These are phyloP conservation scores for Penicillium crystallinum DNA, from an alignment of 495 filamentous ascomycete genomes.

Conservation along the genomic window DNA sequence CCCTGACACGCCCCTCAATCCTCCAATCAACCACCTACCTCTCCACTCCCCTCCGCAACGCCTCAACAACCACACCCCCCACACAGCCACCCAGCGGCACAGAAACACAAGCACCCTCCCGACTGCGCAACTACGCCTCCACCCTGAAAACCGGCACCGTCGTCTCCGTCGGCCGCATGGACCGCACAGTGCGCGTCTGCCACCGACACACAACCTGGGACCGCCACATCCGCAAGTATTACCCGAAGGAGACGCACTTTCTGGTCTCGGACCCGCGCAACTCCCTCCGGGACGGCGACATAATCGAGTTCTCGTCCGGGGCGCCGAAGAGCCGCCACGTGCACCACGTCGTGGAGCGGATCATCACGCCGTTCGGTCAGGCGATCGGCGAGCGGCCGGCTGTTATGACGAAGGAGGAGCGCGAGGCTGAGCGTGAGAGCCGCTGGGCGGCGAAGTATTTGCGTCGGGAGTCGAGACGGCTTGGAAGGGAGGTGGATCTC, in stretches of 20 bases:
- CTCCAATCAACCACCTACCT: slow-evolving; percentile 16
- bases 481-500: slow-evolving; percentile 22
- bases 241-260: slow-evolving; percentile 35
- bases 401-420: slow-evolving; percentile 59
- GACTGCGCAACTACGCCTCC: slow-evolving; percentile 38
- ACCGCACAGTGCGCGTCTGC: slow-evolving; percentile 38
- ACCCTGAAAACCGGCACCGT: slow-evolving; percentile 40
- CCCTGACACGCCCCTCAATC: slow-evolving; percentile 20
- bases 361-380: slow-evolving; percentile 66
- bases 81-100: slow-evolving; percentile 9
- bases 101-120: slow-evolving; percentile 22
- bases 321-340: slow-evolving; percentile 60
- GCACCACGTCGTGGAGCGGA: slow-evolving; percentile 70
- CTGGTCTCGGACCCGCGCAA: slow-evolving; percentile 73
- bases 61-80: slow-evolving; percentile 15
- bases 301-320: slow-evolving; percentile 70
- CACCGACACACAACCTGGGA: slow-evolving; percentile 37
- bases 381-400: slow-evolving; percentile 58
- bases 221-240: slow-evolving; percentile 36
- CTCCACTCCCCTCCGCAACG: slow-evolving; percentile 11
- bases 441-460: slow-evolving; percentile 47
- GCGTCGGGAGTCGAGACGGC: slow-evolving; percentile 36
- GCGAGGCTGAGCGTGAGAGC: slow-evolving; percentile 42
- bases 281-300: slow-evolving; percentile 70
- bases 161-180: slow-evolving; percentile 42